Base-by-base conservation (phyloP, 1,284 basidiomycete species). In the Cryptococcus sp. region DNA sequence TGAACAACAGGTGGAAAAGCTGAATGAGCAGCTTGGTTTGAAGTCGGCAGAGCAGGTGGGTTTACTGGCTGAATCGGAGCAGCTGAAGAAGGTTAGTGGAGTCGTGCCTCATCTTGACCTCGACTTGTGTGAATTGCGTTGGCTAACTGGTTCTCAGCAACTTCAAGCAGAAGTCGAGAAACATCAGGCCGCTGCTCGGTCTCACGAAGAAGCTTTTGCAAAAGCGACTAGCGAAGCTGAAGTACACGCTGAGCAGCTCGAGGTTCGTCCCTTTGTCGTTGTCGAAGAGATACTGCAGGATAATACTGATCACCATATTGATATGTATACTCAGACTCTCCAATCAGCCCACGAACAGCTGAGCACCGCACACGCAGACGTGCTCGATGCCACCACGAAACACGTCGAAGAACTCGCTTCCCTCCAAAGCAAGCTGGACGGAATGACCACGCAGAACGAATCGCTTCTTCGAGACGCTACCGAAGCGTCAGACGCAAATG, bases 361-460 rank as follows among this genome's bases (percentile, higher is more conserved):
- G 1, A 49, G 53, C 6, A 48, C 61, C 23, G 62, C 60, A 23
- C 60, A 71, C 50, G 59, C 62, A 17, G 64, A 62, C 10, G 61
- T 71, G 15, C 54, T 63, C 13, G 42, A 59, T 25, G 43, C 58
- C 13, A 64, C 65, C 3, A 39, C 57, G 13, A 49, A 53, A n/a
- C 61, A 62, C 45, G 58, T 65, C 35, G 67, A 65, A 51, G 58
- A 49, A 2, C n/a, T 69, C 7, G 55, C 57, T n/a, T 54, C 58
- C 19, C 61, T 69, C 8, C 59, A 71, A 52, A 50, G 56, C 19
- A 60, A 68, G 58, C 45, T 67, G 11, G 58, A 55, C 15, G 64
- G 54, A 20, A 19, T 47, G 17, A 46, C 35, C 5, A 16, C n/a
- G 47, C 47, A 64, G 16, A 57, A 10, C 30, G 30, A 10, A 35